Base-by-base conservation (phyloP, 2,329 filamentous ascomycete genomes). In the Xylariaceae sp. region DNA sequence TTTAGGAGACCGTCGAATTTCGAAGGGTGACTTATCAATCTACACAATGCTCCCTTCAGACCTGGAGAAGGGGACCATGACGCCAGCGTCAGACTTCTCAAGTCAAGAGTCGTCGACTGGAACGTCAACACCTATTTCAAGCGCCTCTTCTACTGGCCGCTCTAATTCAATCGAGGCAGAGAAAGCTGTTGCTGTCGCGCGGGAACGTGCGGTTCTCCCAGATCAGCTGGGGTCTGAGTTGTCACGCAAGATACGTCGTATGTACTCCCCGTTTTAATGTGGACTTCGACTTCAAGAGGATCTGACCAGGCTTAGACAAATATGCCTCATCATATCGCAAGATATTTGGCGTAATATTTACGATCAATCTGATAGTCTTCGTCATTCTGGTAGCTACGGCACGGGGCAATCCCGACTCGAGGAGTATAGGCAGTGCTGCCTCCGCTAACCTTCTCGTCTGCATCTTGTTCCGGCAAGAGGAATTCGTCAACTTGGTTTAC, bases 381-480 rank as follows among this genome's bases (percentile, higher is more conserved):
- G 60, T 76, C 58, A 68, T 68, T 53, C 67, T 80, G 45, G 60
- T 77, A 32, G 60, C 71, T 48, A 61, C 42, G 63, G 64, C 19
- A 56, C 70, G 32, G 62, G 66, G 44, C 55, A 68, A 6, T 61
- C 74, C 55, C 65, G 71, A 69, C 61, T 77, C 32, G 67, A 67
- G 54, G 46, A 60, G 61, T 15, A 57, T 65, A 6, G 64, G 64
- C 46, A 72, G 70, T 22, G 70, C 76, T 52, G 74, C 74, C 1
- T 73, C 77, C 12, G 72, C 74, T 47, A 83, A 83, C 63, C 71
- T 82, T 18, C 67, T 76, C 32, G 66, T 73, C 9, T 73, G 74
- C 34, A 74, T 81, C 18, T 67, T 81, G 34, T 74, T 81, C 54
- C 75, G 80, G 15, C 79, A 83, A 61, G 79, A 81, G 21, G 68